Evolutionary conservation across 495 filamentous ascomycete species (phyloP).

Genomic region (Pyronema omphalodes): DNA sequence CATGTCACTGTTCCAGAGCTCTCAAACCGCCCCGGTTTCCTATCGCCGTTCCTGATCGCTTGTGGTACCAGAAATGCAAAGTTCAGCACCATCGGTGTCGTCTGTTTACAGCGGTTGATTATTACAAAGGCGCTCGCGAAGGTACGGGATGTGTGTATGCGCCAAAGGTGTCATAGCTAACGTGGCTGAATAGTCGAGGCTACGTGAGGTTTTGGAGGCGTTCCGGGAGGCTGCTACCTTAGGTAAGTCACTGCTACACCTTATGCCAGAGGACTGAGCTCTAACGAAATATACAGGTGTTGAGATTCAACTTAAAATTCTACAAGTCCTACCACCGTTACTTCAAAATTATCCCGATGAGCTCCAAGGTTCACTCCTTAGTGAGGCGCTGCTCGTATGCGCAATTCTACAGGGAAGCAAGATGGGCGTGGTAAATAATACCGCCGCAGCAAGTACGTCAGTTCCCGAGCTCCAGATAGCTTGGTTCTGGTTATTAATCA

Average conservation of each 20-base stretch:
- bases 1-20: conserved; percentile 42
- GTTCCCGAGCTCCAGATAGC: not conserved
- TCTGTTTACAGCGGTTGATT: conserved; percentile 75
- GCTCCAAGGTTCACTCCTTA: conserved; percentile 61
- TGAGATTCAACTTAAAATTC: conserved; percentile 88
- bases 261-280: not conserved
- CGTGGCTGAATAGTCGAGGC: conserved; percentile 28
- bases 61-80: conserved; percentile 78
- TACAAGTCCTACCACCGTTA: conserved; percentile 81
- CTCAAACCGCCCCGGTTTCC: conserved; percentile 57
- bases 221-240: conserved; percentile 60
- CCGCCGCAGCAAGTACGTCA: conserved; percentile 55
- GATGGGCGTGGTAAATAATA: conserved; percentile 79
- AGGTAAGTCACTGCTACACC: conserved; percentile 28
- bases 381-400: conserved; percentile 70
- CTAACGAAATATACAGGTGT: conserved; percentile 34
- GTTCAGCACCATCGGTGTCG: conserved; percentile 66
- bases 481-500: not conserved
- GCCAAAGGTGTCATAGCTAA: conserved; percentile 6
- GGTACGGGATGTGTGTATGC: conserved; percentile 20
- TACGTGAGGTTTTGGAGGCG: conserved; percentile 72
- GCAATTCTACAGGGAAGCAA: conserved; percentile 78
- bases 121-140: conserved; percentile 58
- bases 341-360: conserved; percentile 78
- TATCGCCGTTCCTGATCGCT: conserved; percentile 81